Conservation (phyloP, 73 alveolate species). For the Paramecium octaurelia region DNA sequence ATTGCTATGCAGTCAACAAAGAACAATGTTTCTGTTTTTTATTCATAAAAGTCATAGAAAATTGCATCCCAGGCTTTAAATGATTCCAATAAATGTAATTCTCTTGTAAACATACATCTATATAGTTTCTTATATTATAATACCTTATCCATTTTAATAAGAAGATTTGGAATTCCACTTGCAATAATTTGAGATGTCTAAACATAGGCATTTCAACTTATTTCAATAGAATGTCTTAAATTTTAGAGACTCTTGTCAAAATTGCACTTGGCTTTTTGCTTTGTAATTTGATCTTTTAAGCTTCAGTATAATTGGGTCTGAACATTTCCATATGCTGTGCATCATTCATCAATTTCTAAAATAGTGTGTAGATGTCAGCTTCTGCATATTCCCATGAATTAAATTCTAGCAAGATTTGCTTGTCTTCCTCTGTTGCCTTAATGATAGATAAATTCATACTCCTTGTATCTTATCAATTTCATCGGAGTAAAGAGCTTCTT, state of each 20-base stretch:
- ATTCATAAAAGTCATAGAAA: conserved; percentile 25
- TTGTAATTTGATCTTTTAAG: conserved; percentile 42
- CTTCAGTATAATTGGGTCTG: conserved; percentile 60
- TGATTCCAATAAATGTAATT: conserved; percentile 52
- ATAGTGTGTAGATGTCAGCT: conserved; percentile 49
- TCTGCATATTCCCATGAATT: conserved; percentile 62
- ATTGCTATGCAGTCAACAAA: conserved; percentile 51
- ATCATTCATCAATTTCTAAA: conserved; percentile 49
- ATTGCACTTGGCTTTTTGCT: conserved; percentile 58
- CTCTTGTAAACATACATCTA: conserved; percentile 64
- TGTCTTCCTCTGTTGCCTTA: conserved; percentile 38
- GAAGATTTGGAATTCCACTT: conserved; percentile 59
- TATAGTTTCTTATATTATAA: background rate
- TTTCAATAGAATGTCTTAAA: conserved; percentile 44
- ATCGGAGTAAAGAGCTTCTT: conserved; percentile 45
- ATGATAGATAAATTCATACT: background rate
- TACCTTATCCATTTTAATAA: conserved; percentile 58
- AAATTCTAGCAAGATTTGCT: background rate
- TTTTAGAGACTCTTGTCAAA: conserved; percentile 49
- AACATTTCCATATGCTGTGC: conserved; percentile 64
- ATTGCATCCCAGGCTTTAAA: conserved; percentile 60
- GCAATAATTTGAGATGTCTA: conserved; percentile 51
- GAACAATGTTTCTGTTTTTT: conserved; percentile 19
- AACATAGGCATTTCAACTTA: conserved; percentile 54
- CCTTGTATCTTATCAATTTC: background rate